Percentiles rank a stretch among this genome's conserved stretches.
Evolutionary conservation across 108 stramenopile genomes (phyloP).

Genomic region (Mayamaea pseudoterrestris): DNA sequence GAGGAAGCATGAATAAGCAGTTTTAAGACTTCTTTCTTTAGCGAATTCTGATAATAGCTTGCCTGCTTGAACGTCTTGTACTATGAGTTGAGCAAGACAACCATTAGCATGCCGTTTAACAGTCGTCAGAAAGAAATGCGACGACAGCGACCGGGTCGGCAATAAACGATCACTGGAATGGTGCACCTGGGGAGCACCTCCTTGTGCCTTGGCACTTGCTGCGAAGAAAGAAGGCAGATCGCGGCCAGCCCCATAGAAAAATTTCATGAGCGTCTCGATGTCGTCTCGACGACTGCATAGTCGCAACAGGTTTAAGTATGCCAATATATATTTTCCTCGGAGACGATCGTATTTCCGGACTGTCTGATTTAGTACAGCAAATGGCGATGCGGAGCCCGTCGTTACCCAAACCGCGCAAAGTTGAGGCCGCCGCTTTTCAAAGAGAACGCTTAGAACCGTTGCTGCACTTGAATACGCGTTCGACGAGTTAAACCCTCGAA

Average conservation of each 20-base stretch:
- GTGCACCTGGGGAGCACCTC: slow-evolving; percentile 24
- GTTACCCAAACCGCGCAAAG: slow-evolving; percentile 82
- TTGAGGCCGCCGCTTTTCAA: slow-evolving; percentile 67
- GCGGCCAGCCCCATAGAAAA: slow-evolving; percentile 25
- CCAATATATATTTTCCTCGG: slow-evolving; percentile 63
- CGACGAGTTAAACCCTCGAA: slow-evolving; percentile 43
- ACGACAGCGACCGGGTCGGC: slow-evolving; percentile 7
- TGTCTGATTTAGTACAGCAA: slow-evolving; percentile 60
- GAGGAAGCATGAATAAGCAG: slow-evolving; percentile 49
- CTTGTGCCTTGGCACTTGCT: slow-evolving; percentile 42
- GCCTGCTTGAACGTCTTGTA: slow-evolving; percentile 29
- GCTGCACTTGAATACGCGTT: slow-evolving; percentile 40
- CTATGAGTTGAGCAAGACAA: slow-evolving; percentile 41
- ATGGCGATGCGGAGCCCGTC: slow-evolving; percentile 42
- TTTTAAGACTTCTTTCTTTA: slow-evolving; percentile 23
- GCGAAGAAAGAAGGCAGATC: slow-evolving; percentile 64
- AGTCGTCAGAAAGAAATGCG: slow-evolving; percentile 30
- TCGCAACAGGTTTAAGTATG: slow-evolving; percentile 45
- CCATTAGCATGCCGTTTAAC: slow-evolving; percentile 44
- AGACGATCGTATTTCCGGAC: slow-evolving; percentile 72
- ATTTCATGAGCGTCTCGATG: slow-evolving; percentile 48
- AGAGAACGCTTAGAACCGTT: slow-evolving; percentile 38
- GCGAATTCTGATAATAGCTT: not conserved
- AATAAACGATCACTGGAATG: slow-evolving; percentile 43
- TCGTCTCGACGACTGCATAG: slow-evolving; percentile 27